Conservation (phyloP, 2,329 filamentous ascomycete species). For the Shiraia sp. region DNA sequence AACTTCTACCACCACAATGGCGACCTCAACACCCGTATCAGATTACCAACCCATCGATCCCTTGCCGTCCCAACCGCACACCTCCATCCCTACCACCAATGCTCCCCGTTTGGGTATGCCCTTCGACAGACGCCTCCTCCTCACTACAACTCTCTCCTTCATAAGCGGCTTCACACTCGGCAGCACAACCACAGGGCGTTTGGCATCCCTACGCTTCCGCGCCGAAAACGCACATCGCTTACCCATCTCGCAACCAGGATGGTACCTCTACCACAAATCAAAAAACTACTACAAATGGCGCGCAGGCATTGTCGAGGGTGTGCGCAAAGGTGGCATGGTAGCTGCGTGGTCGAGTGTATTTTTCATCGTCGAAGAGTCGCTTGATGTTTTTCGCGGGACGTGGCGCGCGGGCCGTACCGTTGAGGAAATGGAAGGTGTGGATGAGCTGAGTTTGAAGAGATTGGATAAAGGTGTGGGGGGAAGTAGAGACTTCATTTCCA, state of each 20-base stretch:
- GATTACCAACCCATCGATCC: not conserved
- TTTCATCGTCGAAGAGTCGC: slow-evolving; percentile 80
- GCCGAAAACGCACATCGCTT: slow-evolving; percentile 96
- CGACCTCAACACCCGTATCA: not conserved
- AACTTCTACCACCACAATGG: no score
- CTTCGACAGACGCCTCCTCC: slow-evolving; percentile 66
- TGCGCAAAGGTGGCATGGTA: slow-evolving; percentile 72
- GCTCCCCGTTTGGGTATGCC: slow-evolving; percentile 62
- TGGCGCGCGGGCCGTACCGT: slow-evolving; percentile 50
- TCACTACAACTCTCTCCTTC: slow-evolving; percentile 67
- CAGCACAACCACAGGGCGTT: slow-evolving; percentile 70
- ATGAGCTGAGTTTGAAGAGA: slow-evolving; percentile 34
- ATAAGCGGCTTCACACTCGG: slow-evolving; percentile 72
- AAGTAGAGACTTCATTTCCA: slow-evolving; percentile 74
- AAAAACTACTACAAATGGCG: slow-evolving; percentile 90
- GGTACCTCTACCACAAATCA: slow-evolving; percentile 98
- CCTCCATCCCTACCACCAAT: slow-evolving; percentile 8
- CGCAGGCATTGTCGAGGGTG: slow-evolving; percentile 76
- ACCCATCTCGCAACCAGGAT: slow-evolving; percentile 78
- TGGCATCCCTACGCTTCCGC: slow-evolving; percentile 80
- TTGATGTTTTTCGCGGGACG: slow-evolving; percentile 67
- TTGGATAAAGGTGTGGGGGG: slow-evolving; percentile 34
- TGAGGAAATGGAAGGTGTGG: slow-evolving; percentile 41
- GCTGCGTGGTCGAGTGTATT: slow-evolving; percentile 76
- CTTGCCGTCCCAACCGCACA: slow-evolving; percentile 5